Base-by-base conservation (phyloP, 139 green algal species). In the Chlamydomonas sp. region DNA sequence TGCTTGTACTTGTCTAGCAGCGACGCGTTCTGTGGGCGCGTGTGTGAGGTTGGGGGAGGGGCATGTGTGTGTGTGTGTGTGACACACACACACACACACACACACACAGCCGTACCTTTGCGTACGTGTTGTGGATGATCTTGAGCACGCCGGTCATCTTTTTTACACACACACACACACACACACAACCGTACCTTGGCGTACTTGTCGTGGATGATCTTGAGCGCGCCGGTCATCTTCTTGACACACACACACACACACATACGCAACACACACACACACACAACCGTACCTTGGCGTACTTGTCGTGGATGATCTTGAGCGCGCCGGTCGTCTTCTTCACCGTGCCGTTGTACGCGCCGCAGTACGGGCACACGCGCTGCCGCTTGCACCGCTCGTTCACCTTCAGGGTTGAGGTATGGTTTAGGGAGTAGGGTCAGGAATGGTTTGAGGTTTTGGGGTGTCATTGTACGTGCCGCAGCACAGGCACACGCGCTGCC, bases 251-350 rank as follows among this genome's bases (percentile, higher is more conserved):
- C n/a, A n/a, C n/a, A n/a, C n/a, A n/a, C n/a, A n/a, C n/a, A n/a
- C n/a, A n/a, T n/a, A n/a, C n/a, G n/a, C n/a, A n/a, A n/a, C n/a
- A n/a, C n/a, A n/a, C n/a, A n/a, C n/a, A n/a, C n/a, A n/a, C n/a
- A n/a, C n/a, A 54, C 10, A 54, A 16, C 65, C 30, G 49, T 57
- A 28, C 85, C 73, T 96, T 97, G 31, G 36, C 24, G 72, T 91
- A 98, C 68, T 85, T 87, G 67, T 97, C 92, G 74, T 98, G 94
- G 5, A 96, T 49, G 31, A 97, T 90, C 81, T 94, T 93, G 30
- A 96, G 73, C n/a, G 47, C 80, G 22, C 85, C 85, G 0, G 84
- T 80, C 0, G 80, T 78, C 79, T 95, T 96, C 74, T 97, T 97
- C 49, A 97, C 90, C 1, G 77, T 78, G 16, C 85, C 89, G 67